Percentiles rank a stretch among this genome's conserved stretches.
Evolutionary conservation across 179 eudicot species (phyloP).

Genomic region (Silene noctiflora): DNA sequence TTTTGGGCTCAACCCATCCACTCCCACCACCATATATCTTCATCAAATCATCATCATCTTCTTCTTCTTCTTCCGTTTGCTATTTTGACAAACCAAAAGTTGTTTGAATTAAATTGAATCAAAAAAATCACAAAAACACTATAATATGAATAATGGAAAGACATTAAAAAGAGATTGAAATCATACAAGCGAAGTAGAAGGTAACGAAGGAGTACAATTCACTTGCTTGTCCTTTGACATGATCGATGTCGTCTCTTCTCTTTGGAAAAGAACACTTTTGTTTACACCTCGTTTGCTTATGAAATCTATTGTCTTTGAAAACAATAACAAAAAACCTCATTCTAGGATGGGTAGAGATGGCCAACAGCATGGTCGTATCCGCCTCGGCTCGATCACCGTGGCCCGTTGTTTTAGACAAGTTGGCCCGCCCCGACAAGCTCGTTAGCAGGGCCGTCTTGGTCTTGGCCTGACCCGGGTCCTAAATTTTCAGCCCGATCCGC

Average conservation of each 20-base stretch:
- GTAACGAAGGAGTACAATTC: conserved; percentile 11
- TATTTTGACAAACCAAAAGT: background rate
- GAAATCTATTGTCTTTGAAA: too few species aligned
- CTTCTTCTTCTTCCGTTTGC: conserved; percentile 28
- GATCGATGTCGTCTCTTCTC: background rate
- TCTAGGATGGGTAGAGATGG: too few species aligned
- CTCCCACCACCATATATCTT: conserved; percentile 41
- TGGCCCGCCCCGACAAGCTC: too few species aligned
- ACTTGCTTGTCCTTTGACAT: conserved; percentile 27
- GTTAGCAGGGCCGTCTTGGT: too few species aligned
- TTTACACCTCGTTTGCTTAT: too few species aligned
- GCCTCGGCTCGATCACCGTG: too few species aligned
- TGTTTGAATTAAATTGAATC: too few species aligned
- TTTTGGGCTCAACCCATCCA: conserved; percentile 81
- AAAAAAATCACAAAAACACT: background rate
- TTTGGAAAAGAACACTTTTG: background rate
- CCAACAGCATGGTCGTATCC: too few species aligned
- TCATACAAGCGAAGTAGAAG: conserved; percentile 14
- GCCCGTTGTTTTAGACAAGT: too few species aligned
- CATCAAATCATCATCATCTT: conserved; percentile 20
- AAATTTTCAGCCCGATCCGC: too few species aligned
- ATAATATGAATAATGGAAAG: background rate
- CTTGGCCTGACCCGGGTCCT: too few species aligned
- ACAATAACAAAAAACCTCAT: too few species aligned
- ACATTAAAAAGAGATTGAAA: background rate